Evolutionary conservation across 441 rosid genomes (phyloP).

Genomic region (Sinapis alba): DNA sequence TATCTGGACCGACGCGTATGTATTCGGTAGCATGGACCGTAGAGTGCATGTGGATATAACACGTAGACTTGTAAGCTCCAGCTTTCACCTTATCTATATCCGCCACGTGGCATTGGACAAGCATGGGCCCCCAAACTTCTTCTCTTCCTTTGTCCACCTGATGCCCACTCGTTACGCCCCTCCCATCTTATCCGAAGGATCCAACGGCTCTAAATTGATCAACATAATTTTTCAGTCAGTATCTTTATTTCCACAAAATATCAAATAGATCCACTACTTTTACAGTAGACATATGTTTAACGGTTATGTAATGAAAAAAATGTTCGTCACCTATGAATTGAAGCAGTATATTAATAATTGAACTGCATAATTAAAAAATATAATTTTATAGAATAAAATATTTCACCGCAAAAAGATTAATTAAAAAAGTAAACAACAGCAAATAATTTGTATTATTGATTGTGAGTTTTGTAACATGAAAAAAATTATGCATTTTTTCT

Average conservation of each 20-base stretch:
- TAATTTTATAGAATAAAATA: background rate
- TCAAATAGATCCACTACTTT: background rate
- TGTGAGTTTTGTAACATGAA: background rate
- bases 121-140: slow-evolving; percentile 27
- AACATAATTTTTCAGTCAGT: background rate
- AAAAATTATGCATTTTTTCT: background rate
- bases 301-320: background rate
- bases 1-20: slow-evolving; percentile 14
- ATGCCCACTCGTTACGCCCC: slow-evolving; percentile 8
- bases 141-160: slow-evolving; percentile 2
- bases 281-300: background rate
- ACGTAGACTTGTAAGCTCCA: slow-evolving; percentile 24
- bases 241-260: background rate
- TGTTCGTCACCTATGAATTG: background rate
- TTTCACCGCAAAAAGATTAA: background rate
- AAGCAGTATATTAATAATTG: background rate
- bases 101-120: slow-evolving; percentile 29
- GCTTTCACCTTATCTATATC: slow-evolving; percentile 34
- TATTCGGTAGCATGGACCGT: slow-evolving; percentile 14
- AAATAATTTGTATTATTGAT: background rate
- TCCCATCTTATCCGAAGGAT: slow-evolving; percentile 38
- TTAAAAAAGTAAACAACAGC: background rate
- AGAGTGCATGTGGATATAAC: slow-evolving; percentile 25
- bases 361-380: background rate
- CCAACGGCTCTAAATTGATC: slow-evolving; percentile 26